These are phyloP conservation scores for Psilocybe cyanescens DNA, from an alignment of 768 basidiomycete genomes.

Conservation along the genomic window DNA sequence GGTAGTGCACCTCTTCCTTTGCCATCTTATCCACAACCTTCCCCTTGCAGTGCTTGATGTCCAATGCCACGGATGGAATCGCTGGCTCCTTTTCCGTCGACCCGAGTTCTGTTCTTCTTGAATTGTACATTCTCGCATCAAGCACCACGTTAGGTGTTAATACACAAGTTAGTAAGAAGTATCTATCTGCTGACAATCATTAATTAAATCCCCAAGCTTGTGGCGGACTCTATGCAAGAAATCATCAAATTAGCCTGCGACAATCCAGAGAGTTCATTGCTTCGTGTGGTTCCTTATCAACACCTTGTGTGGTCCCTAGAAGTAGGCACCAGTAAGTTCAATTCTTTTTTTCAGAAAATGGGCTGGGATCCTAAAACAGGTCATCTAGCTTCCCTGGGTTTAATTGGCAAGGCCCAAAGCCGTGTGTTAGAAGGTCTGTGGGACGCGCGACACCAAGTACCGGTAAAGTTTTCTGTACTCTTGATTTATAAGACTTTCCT, in stretches of 20 bases:
- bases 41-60: conserved; percentile 16
- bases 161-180: conserved; percentile 5
- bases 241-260: conserved; percentile 44
- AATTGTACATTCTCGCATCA: conserved; percentile 38
- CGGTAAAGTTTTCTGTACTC: conserved; percentile 24
- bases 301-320: conserved; percentile 58
- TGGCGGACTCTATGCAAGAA: conserved; percentile 24
- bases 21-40: not conserved
- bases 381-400: conserved; percentile 21
- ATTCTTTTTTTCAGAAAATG: not conserved
- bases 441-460: conserved; percentile 27
- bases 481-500: not conserved
- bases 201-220: conserved; percentile 6
- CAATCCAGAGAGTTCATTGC: conserved; percentile 35
- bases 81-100: conserved; percentile 14
- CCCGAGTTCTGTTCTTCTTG: conserved; percentile 30
- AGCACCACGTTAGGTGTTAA: not conserved
- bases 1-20: not conserved
- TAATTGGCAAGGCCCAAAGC: conserved; percentile 33
- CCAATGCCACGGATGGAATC: conserved; percentile 1
- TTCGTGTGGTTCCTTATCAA: conserved; percentile 54
- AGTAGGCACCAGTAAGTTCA: conserved; percentile 41
- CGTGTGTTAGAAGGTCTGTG: conserved; percentile 60
- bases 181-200: not conserved
- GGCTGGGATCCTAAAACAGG: conserved; percentile 22